These are phyloP conservation scores for Westerdykella ornata DNA, from an alignment of 2,329 filamentous ascomycete genomes.

Conservation along the genomic window DNA sequence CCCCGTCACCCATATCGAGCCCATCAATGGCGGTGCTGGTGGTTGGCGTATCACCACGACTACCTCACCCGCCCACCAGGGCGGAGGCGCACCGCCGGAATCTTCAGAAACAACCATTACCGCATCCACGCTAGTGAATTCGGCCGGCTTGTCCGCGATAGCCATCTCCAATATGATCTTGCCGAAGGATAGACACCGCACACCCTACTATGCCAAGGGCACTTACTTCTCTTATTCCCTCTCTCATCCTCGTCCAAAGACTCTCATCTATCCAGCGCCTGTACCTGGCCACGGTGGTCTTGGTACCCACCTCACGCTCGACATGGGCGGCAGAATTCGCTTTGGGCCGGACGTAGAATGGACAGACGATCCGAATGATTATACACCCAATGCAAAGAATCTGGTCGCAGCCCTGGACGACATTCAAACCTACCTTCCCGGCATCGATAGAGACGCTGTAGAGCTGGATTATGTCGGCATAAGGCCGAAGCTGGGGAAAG, in stretches of 20 bases:
- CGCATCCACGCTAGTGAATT: slow-evolving; percentile 72
- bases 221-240: slow-evolving; percentile 84
- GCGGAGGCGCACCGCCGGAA: slow-evolving; percentile 8
- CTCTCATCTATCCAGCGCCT: slow-evolving; percentile 82
- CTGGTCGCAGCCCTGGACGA: slow-evolving; percentile 62
- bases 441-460: slow-evolving; percentile 59
- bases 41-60: slow-evolving; percentile 65
- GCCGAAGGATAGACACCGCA: slow-evolving; percentile 48
- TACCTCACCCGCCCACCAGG: slow-evolving; percentile 22
- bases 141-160: slow-evolving; percentile 73
- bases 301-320: slow-evolving; percentile 88
- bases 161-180: slow-evolving; percentile 76
- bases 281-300: slow-evolving; percentile 74
- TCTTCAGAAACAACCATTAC: slow-evolving; percentile 53
- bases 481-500: slow-evolving; percentile 68
- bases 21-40: slow-evolving; percentile 45
- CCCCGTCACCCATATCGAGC: slow-evolving; percentile 55
- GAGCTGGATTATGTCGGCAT: slow-evolving; percentile 85
- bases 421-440: slow-evolving; percentile 73
- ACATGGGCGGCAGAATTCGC: slow-evolving; percentile 73
- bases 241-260: slow-evolving; percentile 57
- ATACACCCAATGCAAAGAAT: slow-evolving; percentile 59
- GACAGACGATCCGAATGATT: slow-evolving; percentile 64
- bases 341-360: slow-evolving; percentile 97
- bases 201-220: slow-evolving; percentile 81